Evolutionary conservation across 495 filamentous ascomycete species (phyloP), one percentile per base, ranked within the genome.

Genomic region (Pyrenopolyporus hunteri): DNA sequence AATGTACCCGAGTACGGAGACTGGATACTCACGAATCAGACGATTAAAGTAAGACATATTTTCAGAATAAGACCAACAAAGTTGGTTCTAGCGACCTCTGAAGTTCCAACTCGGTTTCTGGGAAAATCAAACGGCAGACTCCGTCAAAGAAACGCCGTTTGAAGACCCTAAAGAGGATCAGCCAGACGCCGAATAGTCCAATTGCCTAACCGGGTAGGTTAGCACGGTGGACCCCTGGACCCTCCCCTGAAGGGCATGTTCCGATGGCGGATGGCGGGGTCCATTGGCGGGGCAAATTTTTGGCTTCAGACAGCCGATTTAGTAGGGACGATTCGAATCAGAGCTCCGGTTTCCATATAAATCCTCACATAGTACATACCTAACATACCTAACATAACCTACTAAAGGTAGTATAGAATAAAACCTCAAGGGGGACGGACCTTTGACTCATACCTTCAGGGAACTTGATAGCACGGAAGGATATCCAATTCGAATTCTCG

Each of bases 241-340:
- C 20, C 29, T 49, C 57, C 57, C 31, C 52, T 59, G 57, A 51
- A 52, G 28, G 3, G 35, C 7, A 19, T 55, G 36, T 44, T 70
- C 68, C 68, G 68, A 68, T 70, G 67, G 49, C 68, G 68, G 68
- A 70, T 68, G 58, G 68, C 51, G 68, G 68, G 68, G 65, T 59
- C 26, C 25, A 52, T 53, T 60, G 46, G 68, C 46, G 68, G 65
- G 68, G 68, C 55, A 51, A 59, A 59, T 47, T 59, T 67, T 58
- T 48, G 0, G 32, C 11, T 32, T 35, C 11, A 48, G 11, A 29
- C 32, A n/a, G 8, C 37, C 37, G 23, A 28, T 45, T 42, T 20
- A 29, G 9, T 29, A n/a, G n/a, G n/a, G n/a, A n/a, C 23, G 4
- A 42, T 23, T 42, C 9, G 17, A 20, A 42, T 10, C 11, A 22